Evolutionary conservation across 2,329 filamentous ascomycete genomes (phyloP).

Genomic region (Chaetomium globosum): DNA sequence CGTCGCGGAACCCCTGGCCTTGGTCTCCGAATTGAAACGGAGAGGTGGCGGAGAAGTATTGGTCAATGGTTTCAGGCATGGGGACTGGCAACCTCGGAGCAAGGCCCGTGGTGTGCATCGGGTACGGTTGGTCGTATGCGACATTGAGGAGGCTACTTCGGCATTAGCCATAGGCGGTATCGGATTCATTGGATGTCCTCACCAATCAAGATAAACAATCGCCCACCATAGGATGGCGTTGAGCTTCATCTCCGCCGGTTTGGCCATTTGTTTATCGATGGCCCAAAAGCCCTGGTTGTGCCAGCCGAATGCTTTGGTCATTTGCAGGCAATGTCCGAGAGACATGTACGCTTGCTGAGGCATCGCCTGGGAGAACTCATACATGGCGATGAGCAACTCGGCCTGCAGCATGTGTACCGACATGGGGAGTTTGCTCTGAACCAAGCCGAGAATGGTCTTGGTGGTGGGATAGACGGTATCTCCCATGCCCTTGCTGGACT

Average conservation of each 20-base stretch:
- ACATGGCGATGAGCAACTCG: conserved; percentile 39
- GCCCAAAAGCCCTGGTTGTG: conserved; percentile 37
- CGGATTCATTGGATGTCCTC: conserved; percentile 11
- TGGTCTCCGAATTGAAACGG: conserved; percentile 28
- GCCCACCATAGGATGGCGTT: conserved; percentile 41
- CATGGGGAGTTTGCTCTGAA: conserved; percentile 36
- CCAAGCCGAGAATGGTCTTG: conserved; percentile 38
- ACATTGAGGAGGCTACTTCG: conserved; percentile 35
- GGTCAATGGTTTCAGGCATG: conserved; percentile 37
- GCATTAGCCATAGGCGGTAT: conserved; percentile 11
- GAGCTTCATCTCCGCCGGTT: conserved; percentile 36
- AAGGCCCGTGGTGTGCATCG: conserved; percentile 33
- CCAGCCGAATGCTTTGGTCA: conserved; percentile 39
- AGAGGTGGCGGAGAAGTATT: conserved; percentile 29
- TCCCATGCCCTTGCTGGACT: conserved; percentile 32
- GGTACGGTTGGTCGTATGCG: conserved; percentile 38
- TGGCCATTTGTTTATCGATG: conserved; percentile 30
- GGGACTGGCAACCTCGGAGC: conserved; percentile 34
- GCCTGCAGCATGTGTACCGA: conserved; percentile 38
- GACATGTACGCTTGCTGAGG: conserved; percentile 41
- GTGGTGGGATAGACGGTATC: conserved; percentile 37
- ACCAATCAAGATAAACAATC: conserved; percentile 40
- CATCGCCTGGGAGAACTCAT: conserved; percentile 39
- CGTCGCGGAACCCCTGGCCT: conserved; percentile 29
- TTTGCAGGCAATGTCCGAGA: conserved; percentile 38